Base-by-base conservation (phyloP, 805 yeast genomes). In the Starmera dryadoides region DNA sequence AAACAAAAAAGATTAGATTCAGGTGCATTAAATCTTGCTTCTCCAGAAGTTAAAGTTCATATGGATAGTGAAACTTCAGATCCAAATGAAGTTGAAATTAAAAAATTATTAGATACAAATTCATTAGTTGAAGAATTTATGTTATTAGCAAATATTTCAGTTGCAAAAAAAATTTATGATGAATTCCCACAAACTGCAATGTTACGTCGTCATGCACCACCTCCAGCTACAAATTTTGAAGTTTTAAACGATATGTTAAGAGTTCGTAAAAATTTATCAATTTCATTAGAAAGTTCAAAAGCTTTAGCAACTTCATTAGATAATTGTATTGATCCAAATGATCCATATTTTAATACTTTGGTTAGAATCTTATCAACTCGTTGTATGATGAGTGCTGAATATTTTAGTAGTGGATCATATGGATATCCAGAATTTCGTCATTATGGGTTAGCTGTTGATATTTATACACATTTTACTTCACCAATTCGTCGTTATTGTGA, bases 351-450 rank as follows among this genome's bases (percentile, higher is more conserved):
- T 73, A 93, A 93, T 62, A 93, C 97, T 0, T 70, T 93, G 51
- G 71, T 91, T 6, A 80, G 99, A 61, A 93, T 93, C 48, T 83
- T 93, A 95, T 93, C 97, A 7, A 93, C 99, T 0, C 75, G 99
- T 53, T 91, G 98, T 64, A 93, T 93, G 98, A 86, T 88, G 84
- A 96, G 98, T 2, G 99, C 99, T 2, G 97, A 91, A 58, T 93
- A 93, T 58, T 93, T 93, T 66, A 80, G 94, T 10, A 77, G 96
- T 0, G 98, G 99, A 8, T 79, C 84, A 14, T 86, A 72, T 54
- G 85, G 95, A 9, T 86, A 87, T 56, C 79, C 94, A 12, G 98
- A 93, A 47, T 93, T 86, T 69, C 78, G 82, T 45, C 99, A 93
- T 70, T 93, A 93, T 61, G 99, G 99, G 60, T 72, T 93, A 46